Percentiles rank a stretch among this genome's conserved stretches.
These are phyloP conservation scores for Hymenochaete sp. DNA, from an alignment of 1,284 basidiomycete genomes.

Conservation along the genomic window DNA sequence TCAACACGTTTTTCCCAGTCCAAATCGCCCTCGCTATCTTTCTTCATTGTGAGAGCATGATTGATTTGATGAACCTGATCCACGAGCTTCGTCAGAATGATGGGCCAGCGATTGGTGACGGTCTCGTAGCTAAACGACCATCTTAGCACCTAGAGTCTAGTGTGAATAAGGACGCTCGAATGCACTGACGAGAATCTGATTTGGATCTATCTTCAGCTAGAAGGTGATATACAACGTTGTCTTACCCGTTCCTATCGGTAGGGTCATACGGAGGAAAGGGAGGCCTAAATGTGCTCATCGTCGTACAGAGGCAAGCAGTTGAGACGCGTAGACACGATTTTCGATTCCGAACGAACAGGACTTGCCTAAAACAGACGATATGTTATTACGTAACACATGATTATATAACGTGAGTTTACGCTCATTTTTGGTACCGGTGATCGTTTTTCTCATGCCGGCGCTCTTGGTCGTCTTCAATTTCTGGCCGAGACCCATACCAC, in stretches of 20 bases:
- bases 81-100: conserved; percentile 76
- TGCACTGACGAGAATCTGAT: conserved; percentile 46
- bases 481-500: too few relatives aligned
- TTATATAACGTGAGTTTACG: too few relatives aligned
- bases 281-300: conserved; percentile 31
- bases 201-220: neutral
- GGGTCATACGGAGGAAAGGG: conserved; percentile 61
- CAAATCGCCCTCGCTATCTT: conserved; percentile 11
- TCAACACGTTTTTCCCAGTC: conserved; percentile 35
- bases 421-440: too few relatives aligned
- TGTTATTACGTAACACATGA: too few relatives aligned
- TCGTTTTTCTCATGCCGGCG: too few relatives aligned
- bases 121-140: conserved; percentile 49
- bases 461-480: too few relatives aligned
- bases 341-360: too few relatives aligned
- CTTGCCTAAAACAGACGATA: too few relatives aligned
- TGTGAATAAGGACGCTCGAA: neutral
- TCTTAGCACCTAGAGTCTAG: conserved; percentile 28
- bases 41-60: conserved; percentile 37
- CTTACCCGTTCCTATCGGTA: conserved; percentile 50
- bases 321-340: neutral
- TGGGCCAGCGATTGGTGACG: conserved; percentile 73
- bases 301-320: too few relatives aligned
- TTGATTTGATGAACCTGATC: conserved; percentile 58
- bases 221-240: neutral